Evolutionary conservation across 2,329 filamentous ascomycete genomes (phyloP).

Genomic region (Fusarium sulawesiense): DNA sequence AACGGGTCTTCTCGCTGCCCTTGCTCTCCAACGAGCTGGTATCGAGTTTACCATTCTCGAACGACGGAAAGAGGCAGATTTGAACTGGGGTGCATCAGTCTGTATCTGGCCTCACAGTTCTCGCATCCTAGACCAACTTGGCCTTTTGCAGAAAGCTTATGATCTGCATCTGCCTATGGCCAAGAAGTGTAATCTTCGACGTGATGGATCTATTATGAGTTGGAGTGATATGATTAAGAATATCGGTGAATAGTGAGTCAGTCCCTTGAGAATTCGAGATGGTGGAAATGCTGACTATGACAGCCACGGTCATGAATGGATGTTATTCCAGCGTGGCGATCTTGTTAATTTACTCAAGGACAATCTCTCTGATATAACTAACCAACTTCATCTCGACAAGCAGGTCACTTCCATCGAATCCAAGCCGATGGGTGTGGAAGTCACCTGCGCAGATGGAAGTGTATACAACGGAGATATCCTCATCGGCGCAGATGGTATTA

Average conservation of each 20-base stretch:
- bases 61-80: conserved; percentile 11
- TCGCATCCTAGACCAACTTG: conserved; percentile 20
- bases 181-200: conserved; percentile 26
- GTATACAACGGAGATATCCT: conserved; percentile 24
- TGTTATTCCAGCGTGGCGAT: conserved; percentile 33
- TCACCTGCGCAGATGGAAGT: conserved; percentile 30
- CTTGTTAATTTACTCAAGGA: conserved; percentile 26
- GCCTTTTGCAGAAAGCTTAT: conserved; percentile 7
- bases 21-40: conserved; percentile 12
- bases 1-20: conserved; percentile 13
- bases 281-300: neutral
- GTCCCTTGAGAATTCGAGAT: no score
- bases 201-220: conserved; percentile 15
- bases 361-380: conserved; percentile 6
- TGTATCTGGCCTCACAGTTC: conserved; percentile 31
- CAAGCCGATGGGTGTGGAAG: neutral
- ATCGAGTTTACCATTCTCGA: conserved; percentile 23
- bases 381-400: conserved; percentile 19
- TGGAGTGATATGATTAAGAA: conserved; percentile 35
- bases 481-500: conserved; percentile 34
- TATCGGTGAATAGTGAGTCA: conserved; percentile 10
- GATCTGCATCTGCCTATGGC: conserved; percentile 9
- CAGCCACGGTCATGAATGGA: conserved; percentile 33
- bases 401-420: conserved; percentile 18
- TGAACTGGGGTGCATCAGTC: conserved; percentile 23